Evolutionary conservation across 2,329 filamentous ascomycete genomes (phyloP).

Genomic region (Epichloe hybrida): DNA sequence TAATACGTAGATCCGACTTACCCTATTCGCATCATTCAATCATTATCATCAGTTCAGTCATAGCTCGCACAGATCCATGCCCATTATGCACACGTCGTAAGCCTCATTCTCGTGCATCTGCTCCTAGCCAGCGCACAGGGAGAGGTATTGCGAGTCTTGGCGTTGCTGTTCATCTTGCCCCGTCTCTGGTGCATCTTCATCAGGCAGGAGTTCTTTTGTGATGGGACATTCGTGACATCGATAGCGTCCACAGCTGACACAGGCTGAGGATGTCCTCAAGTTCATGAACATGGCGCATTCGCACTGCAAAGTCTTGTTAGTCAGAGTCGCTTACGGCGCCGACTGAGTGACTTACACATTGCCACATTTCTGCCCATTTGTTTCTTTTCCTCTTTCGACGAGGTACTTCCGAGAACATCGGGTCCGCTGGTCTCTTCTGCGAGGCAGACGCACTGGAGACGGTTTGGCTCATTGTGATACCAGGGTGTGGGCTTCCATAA

Average conservation of each 20-base stretch:
- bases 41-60: neutral
- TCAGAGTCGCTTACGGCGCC: neutral
- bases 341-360: slow-evolving; percentile 2
- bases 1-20: neutral
- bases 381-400: neutral
- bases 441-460: neutral
- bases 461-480: neutral
- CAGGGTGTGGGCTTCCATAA: slow-evolving; percentile 7
- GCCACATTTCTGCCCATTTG: neutral
- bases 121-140: neutral
- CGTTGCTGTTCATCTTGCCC: neutral
- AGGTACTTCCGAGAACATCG: neutral
- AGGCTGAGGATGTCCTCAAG: neutral
- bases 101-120: neutral
- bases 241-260: neutral
- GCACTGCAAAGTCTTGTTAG: neutral
- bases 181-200: neutral
- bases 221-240: neutral
- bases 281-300: slow-evolving; percentile 1
- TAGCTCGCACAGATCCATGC: neutral
- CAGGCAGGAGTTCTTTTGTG: neutral
- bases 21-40: neutral
- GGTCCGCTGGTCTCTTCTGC: neutral
- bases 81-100: neutral
- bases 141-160: neutral